A percentile compares a stretch with the other conserved stretches of the same genome.
phyloP scores from a whole-genome alignment of 2,329 filamentous ascomycete genomes.

The Myriosclerotinia curreyana region DNA sequence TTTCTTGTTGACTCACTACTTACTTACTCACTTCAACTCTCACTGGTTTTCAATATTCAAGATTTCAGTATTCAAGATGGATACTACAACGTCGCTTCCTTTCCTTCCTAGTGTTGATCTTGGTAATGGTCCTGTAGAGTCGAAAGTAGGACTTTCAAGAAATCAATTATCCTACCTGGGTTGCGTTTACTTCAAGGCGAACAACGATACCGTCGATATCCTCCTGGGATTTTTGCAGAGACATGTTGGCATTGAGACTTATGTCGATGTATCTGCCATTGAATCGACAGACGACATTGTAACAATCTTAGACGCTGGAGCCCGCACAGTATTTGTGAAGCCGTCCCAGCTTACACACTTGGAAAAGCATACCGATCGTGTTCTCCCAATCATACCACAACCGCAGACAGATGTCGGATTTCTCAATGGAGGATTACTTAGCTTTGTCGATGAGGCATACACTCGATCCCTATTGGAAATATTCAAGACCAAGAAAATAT shows the following conservation, averaged over 20 bases:
- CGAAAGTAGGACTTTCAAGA: slow-evolving; percentile 53
- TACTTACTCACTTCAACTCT: slow-evolving; percentile 9
- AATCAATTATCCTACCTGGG: slow-evolving; percentile 59
- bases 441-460: slow-evolving; percentile 45
- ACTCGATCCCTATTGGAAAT: slow-evolving; percentile 30
- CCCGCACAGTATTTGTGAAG: slow-evolving; percentile 78
- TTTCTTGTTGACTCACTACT: slow-evolving; percentile 19
- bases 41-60: slow-evolving; percentile 5
- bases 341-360: slow-evolving; percentile 63
- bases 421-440: slow-evolving; percentile 36
- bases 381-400: slow-evolving; percentile 47
- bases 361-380: slow-evolving; percentile 54
- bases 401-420: slow-evolving; percentile 23
- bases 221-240: slow-evolving; percentile 46
- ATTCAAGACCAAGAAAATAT: slow-evolving; percentile 32
- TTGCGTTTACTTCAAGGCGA: slow-evolving; percentile 56
- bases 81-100: slow-evolving; percentile 61
- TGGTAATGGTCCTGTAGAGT: slow-evolving; percentile 47
- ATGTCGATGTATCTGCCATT: slow-evolving; percentile 73
- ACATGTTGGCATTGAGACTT: slow-evolving; percentile 57
- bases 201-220: slow-evolving; percentile 33
- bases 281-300: slow-evolving; percentile 69
- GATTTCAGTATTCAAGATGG: slow-evolving; percentile 47
- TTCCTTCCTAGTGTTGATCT: slow-evolving; percentile 59
- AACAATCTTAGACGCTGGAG: slow-evolving; percentile 79